A percentile compares a stretch with the other conserved stretches of the same genome.
These are phyloP conservation scores for Adansonia rubrostipa DNA, from an alignment of 441 rosid species.

Conservation along the genomic window DNA sequence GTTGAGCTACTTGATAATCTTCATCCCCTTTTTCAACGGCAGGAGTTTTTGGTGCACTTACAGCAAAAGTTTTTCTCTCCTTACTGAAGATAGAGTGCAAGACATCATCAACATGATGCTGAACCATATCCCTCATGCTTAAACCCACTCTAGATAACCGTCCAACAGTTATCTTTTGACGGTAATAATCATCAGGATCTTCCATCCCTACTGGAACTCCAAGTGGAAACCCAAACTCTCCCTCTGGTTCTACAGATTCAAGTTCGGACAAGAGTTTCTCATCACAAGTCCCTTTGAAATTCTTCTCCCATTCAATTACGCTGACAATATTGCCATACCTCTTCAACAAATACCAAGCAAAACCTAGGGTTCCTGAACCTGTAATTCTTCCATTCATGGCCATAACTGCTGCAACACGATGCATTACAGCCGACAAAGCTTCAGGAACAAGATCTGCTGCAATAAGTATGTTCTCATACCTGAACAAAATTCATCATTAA, in stretches of 20 bases:
- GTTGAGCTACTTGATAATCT: conserved; percentile 84
- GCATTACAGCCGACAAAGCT: conserved; percentile 70
- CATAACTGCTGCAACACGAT: conserved; percentile 65
- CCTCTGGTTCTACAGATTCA: conserved; percentile 81
- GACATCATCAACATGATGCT: conserved; percentile 72
- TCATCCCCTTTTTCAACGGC: conserved; percentile 70
- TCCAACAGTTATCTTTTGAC: conserved; percentile 74
- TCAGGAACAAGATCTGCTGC: conserved; percentile 92
- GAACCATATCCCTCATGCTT: conserved; percentile 87
- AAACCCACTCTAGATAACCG: conserved; percentile 83
- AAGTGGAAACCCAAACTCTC: conserved; percentile 79
- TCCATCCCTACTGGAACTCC: conserved; percentile 89
- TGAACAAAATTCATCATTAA: conserved; percentile 42
- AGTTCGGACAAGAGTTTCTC: conserved; percentile 91
- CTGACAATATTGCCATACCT: conserved; percentile 77
- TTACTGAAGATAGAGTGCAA: conserved; percentile 57
- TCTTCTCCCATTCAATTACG: conserved; percentile 92
- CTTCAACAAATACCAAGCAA: conserved; percentile 79
- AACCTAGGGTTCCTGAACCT: conserved; percentile 68
- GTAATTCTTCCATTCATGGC: conserved; percentile 76
- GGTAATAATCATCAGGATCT: conserved; percentile 87
- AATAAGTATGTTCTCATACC: conserved; percentile 89
- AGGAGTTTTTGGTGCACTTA: conserved; percentile 57
- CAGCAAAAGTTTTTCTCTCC: conserved; percentile 66
- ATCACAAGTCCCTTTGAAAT: conserved; percentile 69